These are phyloP conservation scores for Epichloe gansuensis DNA, from an alignment of 2,329 filamentous ascomycete genomes.

Conservation along the genomic window DNA sequence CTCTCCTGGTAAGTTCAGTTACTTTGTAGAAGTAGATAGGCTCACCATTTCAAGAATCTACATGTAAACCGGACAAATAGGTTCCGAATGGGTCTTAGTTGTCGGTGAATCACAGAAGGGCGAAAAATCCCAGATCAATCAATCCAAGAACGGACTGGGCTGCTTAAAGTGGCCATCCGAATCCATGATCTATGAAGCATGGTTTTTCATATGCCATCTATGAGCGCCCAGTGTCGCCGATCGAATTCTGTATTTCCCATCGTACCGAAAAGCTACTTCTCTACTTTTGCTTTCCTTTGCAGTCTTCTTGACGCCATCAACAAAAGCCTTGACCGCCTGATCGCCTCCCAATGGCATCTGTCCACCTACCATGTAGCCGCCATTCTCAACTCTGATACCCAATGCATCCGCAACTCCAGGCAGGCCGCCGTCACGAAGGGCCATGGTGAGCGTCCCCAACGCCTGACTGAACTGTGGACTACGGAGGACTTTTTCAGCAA, in stretches of 20 bases:
- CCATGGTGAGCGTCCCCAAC: slow-evolving; percentile 71
- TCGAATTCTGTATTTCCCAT: not conserved
- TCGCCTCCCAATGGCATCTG: slow-evolving; percentile 78
- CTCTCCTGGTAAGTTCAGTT: too few relatives aligned
- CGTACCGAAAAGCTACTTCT: not conserved
- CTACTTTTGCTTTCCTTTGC: slow-evolving; percentile 45
- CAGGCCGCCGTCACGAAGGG: slow-evolving; percentile 78
- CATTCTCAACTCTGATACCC: slow-evolving; percentile 67
- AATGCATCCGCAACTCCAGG: slow-evolving; percentile 84
- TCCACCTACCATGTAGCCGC: slow-evolving; percentile 67
- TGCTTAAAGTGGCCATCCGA: too few relatives aligned
- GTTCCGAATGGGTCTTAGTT: not conserved
- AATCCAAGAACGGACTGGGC: too few relatives aligned
- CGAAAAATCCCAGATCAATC: too few relatives aligned
- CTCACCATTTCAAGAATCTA: not conserved
- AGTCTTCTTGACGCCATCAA: slow-evolving; percentile 75
- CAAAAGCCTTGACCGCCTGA: slow-evolving; percentile 80
- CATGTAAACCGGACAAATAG: not conserved
- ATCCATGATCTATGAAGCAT: not conserved
- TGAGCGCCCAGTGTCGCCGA: not conserved
- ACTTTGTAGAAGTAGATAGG: too few relatives aligned
- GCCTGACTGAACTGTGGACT: slow-evolving; percentile 89
- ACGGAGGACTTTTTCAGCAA: slow-evolving; percentile 69
- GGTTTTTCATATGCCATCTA: not conserved
- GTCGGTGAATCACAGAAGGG: too few relatives aligned